Evolutionary conservation across 2,329 filamentous ascomycete species (phyloP).

Genomic region (Alternaria postmessia): DNA sequence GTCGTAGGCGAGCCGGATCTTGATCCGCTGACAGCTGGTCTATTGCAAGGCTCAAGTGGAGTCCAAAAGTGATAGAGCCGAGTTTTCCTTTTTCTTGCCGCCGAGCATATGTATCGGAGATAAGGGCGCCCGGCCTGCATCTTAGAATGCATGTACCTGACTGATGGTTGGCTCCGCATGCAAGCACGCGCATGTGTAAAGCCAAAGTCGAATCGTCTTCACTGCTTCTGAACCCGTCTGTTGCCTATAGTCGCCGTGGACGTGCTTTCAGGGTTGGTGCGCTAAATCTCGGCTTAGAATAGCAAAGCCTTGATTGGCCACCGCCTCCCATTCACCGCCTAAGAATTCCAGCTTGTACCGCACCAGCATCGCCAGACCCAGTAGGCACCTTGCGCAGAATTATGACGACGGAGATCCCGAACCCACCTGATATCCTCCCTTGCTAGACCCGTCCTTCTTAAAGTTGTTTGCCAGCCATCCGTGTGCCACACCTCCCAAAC

Average conservation of each 20-base stretch:
- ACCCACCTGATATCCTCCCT: slow-evolving; percentile 25
- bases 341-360: slow-evolving; percentile 18
- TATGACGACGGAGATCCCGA: slow-evolving; percentile 30
- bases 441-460: slow-evolving; percentile 26
- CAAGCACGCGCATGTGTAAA: neutral
- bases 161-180: slow-evolving; percentile 8
- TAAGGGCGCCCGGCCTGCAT: neutral
- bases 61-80: slow-evolving; percentile 8
- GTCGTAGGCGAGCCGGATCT: slow-evolving; percentile 29
- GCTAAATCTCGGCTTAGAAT: slow-evolving; percentile 37
- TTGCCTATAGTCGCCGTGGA: slow-evolving; percentile 13
- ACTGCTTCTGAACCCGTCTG: slow-evolving; percentile 1
- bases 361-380: slow-evolving; percentile 27
- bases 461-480: slow-evolving; percentile 25
- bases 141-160: neutral
- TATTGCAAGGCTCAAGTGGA: slow-evolving; percentile 18
- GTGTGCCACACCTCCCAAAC: slow-evolving; percentile 25
- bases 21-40: slow-evolving; percentile 23
- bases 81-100: slow-evolving; percentile 21
- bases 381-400: slow-evolving; percentile 23
- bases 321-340: slow-evolving; percentile 28
- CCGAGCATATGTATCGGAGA: slow-evolving; percentile 14
- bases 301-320: slow-evolving; percentile 29
- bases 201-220: neutral
- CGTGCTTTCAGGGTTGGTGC: slow-evolving; percentile 15